These are phyloP conservation scores for Mycena vitilis DNA, from an alignment of 768 basidiomycete species.

Conservation along the genomic window DNA sequence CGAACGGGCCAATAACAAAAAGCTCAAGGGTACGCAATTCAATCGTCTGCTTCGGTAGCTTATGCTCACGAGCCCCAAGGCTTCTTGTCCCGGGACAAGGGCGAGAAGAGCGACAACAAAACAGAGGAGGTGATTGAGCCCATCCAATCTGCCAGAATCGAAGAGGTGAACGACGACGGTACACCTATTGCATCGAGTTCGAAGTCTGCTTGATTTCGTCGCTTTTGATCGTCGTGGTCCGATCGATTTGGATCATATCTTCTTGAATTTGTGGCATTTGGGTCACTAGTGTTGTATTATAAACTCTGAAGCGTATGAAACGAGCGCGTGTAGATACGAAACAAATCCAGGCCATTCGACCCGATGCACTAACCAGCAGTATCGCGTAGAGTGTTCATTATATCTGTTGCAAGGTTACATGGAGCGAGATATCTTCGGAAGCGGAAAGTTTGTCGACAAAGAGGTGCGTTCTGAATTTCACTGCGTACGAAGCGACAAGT, in stretches of 20 bases:
- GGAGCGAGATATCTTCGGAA: background rate
- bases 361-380: background rate
- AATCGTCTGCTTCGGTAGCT: background rate
- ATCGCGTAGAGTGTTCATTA: background rate
- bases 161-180: constrained; percentile 33
- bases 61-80: constrained; percentile 47
- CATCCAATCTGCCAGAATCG: constrained; percentile 33
- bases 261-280: constrained; percentile 11
- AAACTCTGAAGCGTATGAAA: background rate
- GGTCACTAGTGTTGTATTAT: constrained; percentile 1
- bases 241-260: constrained; percentile 10
- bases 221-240: constrained; percentile 11
- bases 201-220: constrained; percentile 17
- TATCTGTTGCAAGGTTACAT: no score
- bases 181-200: constrained; percentile 21
- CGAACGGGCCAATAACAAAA: constrained; percentile 73
- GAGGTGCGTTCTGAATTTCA: constrained; percentile 1
- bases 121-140: constrained; percentile 30
- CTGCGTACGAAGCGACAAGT: constrained; percentile 8
- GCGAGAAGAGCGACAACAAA: constrained; percentile 24
- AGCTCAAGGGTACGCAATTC: constrained; percentile 70
- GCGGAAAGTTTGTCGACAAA: constrained; percentile 1
- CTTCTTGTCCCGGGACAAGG: constrained; percentile 53
- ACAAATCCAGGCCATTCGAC: background rate
- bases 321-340: background rate